Base-by-base conservation (phyloP, 176 grass and related monocot genomes). In the Ananas comosus region DNA sequence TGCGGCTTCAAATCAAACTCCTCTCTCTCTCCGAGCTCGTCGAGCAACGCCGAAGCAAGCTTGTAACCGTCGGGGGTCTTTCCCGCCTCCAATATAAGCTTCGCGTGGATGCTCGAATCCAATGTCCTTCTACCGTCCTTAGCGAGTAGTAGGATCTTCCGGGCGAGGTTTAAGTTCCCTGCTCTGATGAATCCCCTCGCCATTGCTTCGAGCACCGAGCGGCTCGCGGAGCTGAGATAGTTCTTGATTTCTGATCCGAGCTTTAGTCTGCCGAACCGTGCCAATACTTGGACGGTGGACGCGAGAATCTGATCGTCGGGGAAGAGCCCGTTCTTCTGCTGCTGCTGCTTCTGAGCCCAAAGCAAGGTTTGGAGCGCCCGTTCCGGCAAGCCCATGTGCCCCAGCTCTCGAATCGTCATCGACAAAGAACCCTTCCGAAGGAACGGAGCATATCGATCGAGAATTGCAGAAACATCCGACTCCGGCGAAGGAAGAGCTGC, bases 361-460 rank as follows among this genome's bases (percentile, higher is more conserved):
- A 84, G 90, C 12, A 92, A 25, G 4, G 84, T 90, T 72, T 97
- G 89, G 12, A 97, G 72, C 0, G 86, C 93, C 17, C 81, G 76
- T 12, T 90, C 77, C 0, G 93, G 84, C 23, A 81, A 77, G 22
- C 86, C 88, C 93, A 97, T 87, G 63, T 92, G 83, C 49, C 93
- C 89, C 13, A 92, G 79, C 83, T 97, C 89, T 51, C 89, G 81
- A 53, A 97, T 83, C 49, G 89, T 92, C 77, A 92, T 77, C 0
- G 93, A 92, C 28, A 97, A 12, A 52, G 93, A 97, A 0, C 93
- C 89, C 49, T 97, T 97, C 64, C 83, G 76, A 28, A 97, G 77
- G 76, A 97, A 92, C 33, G 68, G 65, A 10, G 69, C 53, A 86
- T 88, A 90, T 6, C 51, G 51, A 52, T 92, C 77, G 1, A 97